These are phyloP conservation scores for Phytopythium vexans DNA, from an alignment of 352 stramenopile genomes.

Conservation along the genomic window DNA sequence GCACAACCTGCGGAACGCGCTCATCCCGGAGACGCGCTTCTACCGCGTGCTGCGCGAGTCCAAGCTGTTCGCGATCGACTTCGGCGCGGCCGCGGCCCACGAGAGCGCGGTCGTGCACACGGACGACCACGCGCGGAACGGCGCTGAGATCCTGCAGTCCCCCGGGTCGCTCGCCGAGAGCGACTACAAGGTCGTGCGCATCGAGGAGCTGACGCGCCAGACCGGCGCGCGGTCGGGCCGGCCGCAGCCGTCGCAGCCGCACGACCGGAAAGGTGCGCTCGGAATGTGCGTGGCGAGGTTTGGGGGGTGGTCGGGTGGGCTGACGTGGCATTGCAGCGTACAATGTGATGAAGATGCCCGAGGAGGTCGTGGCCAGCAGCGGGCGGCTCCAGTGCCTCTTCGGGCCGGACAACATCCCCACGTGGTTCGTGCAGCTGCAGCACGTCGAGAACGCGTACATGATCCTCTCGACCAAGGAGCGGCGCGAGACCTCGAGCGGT, in stretches of 20 bases:
- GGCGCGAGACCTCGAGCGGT: constrained; percentile 13
- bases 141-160: constrained; percentile 10
- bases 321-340: constrained; percentile 27
- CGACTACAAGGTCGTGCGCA: constrained; percentile 51
- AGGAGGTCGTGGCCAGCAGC: constrained; percentile 63
- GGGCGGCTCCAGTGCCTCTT: constrained; percentile 60
- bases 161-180: constrained; percentile 24
- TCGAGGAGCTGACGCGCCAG: constrained; percentile 56
- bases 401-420: constrained; percentile 43
- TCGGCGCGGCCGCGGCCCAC: constrained; percentile 10
- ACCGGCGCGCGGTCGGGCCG: constrained; percentile 14
- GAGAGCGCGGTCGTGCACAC: constrained; percentile 4
- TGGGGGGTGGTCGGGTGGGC: neutral
- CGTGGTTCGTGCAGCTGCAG: constrained; percentile 66
- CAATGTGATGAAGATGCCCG: constrained; percentile 76
- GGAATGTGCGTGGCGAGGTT: neutral
- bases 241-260: constrained; percentile 19
- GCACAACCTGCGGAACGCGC: constrained; percentile 24
- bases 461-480: constrained; percentile 55
- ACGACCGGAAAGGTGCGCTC: constrained; percentile 43
- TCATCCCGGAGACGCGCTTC: constrained; percentile 52
- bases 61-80: constrained; percentile 65
- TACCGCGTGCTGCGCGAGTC: constrained; percentile 67
- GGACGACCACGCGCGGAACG: constrained; percentile 10
- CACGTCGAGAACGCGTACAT: constrained; percentile 75